Conservation (phyloP, 2,329 filamentous ascomycete genomes). For the Emmonsia crescens region DNA sequence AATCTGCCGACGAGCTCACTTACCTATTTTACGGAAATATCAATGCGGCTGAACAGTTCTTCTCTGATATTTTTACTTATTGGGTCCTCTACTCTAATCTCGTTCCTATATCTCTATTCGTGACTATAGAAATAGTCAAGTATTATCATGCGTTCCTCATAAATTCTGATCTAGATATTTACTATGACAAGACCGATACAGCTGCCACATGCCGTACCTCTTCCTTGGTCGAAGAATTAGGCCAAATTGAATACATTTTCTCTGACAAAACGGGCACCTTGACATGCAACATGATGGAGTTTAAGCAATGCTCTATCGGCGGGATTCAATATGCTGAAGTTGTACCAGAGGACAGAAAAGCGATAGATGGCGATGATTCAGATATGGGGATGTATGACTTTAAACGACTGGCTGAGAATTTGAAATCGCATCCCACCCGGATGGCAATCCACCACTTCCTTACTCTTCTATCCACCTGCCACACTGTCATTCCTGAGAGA, state of each 20-base stretch:
- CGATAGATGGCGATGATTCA: constrained; percentile 62
- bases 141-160: constrained; percentile 97
- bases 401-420: constrained; percentile 60
- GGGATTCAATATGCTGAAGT: constrained; percentile 91
- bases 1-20: constrained; percentile 48
- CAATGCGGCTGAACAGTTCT: constrained; percentile 67
- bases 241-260: constrained; percentile 98
- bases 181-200: constrained; percentile 90
- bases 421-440: constrained; percentile 48
- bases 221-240: constrained; percentile 89
- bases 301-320: constrained; percentile 85
- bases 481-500: constrained; percentile 92
- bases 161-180: constrained; percentile 95
- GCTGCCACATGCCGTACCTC: constrained; percentile 93
- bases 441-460: constrained; percentile 74
- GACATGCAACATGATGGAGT: constrained; percentile 99
- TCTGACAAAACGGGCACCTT: constrained; percentile 95
- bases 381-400: constrained; percentile 79
- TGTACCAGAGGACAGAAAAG: constrained; percentile 78
- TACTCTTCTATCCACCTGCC: constrained; percentile 75
- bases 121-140: constrained; percentile 95
- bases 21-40: constrained; percentile 62
- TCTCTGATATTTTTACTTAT: constrained; percentile 91
- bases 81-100: constrained; percentile 96
- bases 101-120: constrained; percentile 94